A percentile compares a stretch with the other conserved stretches of the same genome.
These are phyloP conservation scores for Trichoderma afroharzianum DNA, from an alignment of 2,329 filamentous ascomycete genomes.

Conservation along the genomic window DNA sequence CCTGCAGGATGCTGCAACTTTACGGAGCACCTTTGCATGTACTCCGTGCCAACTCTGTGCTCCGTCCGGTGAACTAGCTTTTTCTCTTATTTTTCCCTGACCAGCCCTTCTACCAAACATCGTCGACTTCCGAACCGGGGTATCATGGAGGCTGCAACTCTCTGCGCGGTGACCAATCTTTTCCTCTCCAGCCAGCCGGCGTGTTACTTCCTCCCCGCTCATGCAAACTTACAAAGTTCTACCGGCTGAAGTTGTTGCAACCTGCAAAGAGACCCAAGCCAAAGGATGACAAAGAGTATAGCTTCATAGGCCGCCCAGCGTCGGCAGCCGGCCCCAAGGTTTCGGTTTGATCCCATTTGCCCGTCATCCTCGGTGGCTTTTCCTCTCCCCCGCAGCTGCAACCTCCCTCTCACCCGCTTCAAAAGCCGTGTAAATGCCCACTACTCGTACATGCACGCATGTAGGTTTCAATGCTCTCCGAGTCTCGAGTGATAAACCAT, in stretches of 20 bases:
- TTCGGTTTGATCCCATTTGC: background rate
- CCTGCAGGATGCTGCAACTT: constrained; percentile 1
- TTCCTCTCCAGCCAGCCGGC: background rate
- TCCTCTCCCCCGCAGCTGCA: background rate
- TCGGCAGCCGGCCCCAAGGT: background rate
- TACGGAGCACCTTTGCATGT: background rate
- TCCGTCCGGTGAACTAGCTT: background rate
- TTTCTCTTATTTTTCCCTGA: background rate
- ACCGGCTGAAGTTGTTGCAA: background rate
- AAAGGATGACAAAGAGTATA: background rate
- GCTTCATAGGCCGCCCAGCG: background rate
- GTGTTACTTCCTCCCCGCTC: background rate
- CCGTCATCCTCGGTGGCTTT: background rate
- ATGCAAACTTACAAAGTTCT: background rate
- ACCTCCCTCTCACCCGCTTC: background rate
- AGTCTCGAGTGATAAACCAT: constrained; percentile 4
- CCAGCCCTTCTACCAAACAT: background rate
- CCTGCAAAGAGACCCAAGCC: background rate
- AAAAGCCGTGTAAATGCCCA: background rate
- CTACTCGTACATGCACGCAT: background rate
- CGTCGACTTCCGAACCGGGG: constrained; percentile 13
- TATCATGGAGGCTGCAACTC: background rate
- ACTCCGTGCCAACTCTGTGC: background rate
- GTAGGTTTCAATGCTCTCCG: background rate
- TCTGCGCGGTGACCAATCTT: background rate